Conservation (phyloP, 2,329 filamentous ascomycete species). For the Penicillium corylophilum region DNA sequence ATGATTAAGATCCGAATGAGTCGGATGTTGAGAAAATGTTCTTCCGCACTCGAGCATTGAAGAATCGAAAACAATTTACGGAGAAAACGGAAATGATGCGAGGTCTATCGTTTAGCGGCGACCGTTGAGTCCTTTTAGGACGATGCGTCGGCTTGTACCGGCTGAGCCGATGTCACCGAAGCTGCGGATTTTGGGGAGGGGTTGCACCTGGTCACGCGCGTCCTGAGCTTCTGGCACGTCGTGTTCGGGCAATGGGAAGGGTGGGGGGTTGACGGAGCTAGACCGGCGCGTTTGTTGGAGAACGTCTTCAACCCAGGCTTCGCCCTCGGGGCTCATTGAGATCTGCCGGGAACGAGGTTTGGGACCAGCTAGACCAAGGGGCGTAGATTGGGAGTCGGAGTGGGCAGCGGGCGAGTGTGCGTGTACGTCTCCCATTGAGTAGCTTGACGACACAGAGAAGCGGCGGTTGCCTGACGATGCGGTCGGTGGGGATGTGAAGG, state of each 20-base stretch:
- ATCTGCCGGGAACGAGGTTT: constrained; percentile 40
- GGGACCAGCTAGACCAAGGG: constrained; percentile 48
- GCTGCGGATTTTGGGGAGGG: constrained; percentile 35
- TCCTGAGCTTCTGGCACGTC: constrained; percentile 15
- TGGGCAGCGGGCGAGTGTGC: constrained; percentile 23
- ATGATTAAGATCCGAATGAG: constrained; percentile 3
- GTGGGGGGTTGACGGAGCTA: constrained; percentile 31
- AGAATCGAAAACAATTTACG: not conserved
- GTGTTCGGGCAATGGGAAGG: constrained; percentile 22
- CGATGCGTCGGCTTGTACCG: constrained; percentile 40
- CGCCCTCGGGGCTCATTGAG: constrained; percentile 46
- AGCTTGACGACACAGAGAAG: constrained; percentile 40
- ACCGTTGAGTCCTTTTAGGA: constrained; percentile 36
- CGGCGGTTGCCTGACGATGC: constrained; percentile 30
- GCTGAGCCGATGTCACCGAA: constrained; percentile 41
- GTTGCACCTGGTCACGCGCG: constrained; percentile 11
- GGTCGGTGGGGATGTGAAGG: constrained; percentile 31
- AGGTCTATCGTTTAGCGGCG: constrained; percentile 14
- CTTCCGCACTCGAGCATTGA: not conserved
- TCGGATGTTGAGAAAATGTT: not conserved
- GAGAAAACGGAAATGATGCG: not conserved
- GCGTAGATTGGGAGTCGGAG: constrained; percentile 31
- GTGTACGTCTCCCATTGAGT: constrained; percentile 32
- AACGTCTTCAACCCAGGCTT: constrained; percentile 50
- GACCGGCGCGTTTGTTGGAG: constrained; percentile 45